Evolutionary conservation across 2,329 filamentous ascomycete species (phyloP).

Genomic region (Parastagonospora avenae): DNA sequence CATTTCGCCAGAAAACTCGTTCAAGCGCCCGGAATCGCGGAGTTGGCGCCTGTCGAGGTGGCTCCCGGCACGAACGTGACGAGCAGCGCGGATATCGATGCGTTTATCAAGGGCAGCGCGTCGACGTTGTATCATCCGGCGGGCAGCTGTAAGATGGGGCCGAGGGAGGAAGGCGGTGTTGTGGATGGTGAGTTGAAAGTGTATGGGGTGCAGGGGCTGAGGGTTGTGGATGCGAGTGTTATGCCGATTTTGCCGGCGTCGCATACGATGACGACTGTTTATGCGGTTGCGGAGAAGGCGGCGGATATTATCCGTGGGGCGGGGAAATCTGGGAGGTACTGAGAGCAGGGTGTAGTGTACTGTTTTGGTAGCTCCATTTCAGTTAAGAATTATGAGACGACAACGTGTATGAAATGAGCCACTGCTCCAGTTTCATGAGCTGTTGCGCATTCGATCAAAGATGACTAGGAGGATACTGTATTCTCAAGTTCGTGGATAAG

Average conservation of each 20-base stretch:
- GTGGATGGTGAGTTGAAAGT: conserved; percentile 22
- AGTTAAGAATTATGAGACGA: too few relatives aligned
- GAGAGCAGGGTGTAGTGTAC: too few relatives aligned
- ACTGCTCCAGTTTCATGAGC: too few relatives aligned
- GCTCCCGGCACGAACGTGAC: conserved; percentile 21
- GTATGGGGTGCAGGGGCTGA: conserved; percentile 22
- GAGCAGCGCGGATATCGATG: conserved; percentile 2
- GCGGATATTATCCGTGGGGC: conserved; percentile 9
- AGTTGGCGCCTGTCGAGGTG: conserved; percentile 16
- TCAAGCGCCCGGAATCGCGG: conserved; percentile 8
- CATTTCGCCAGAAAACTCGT: conserved; percentile 30
- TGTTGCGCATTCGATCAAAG: too few relatives aligned
- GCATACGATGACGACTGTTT: conserved; percentile 26
- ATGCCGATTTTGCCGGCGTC: conserved; percentile 20
- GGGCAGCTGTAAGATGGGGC: conserved; percentile 26
- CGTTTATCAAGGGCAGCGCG: neutral
- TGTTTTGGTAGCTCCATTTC: too few relatives aligned
- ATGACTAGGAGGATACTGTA: too few relatives aligned
- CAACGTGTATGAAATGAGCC: too few relatives aligned
- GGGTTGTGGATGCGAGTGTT: conserved; percentile 30
- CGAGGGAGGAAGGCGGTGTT: conserved; percentile 26
- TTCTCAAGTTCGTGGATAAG: too few relatives aligned
- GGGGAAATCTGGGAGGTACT: too few relatives aligned
- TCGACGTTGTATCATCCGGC: conserved; percentile 19
- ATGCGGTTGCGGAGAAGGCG: conserved; percentile 33